phyloP scores from a whole-genome alignment of 2,329 filamentous ascomycete genomes.

The Venturiaceae sp. region DNA sequence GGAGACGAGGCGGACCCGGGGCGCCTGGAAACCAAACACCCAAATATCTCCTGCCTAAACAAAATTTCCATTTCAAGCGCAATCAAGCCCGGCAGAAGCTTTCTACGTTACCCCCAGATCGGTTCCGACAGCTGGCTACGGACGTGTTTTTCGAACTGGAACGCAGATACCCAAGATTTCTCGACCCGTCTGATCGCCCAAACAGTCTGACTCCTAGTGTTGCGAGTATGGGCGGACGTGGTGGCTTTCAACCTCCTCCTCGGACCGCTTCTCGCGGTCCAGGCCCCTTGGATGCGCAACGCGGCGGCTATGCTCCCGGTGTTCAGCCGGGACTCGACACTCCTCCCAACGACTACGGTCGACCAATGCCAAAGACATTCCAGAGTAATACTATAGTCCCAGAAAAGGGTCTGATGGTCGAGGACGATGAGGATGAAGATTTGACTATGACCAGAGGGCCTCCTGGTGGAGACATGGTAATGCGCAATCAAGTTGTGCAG shows the following conservation, averaged over 20 bases:
- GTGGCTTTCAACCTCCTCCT: conserved; percentile 6
- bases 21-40: conserved; percentile 35
- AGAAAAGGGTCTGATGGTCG: conserved; percentile 95
- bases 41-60: conserved; percentile 69
- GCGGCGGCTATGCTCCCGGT: conserved; percentile 18
- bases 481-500: conserved; percentile 65
- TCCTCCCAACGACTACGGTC: conserved; percentile 51
- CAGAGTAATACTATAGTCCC: conserved; percentile 95
- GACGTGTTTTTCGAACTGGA: conserved; percentile 96
- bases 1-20: conserved; percentile 32
- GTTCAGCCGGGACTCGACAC: conserved; percentile 13
- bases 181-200: conserved; percentile 25
- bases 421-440: conserved; percentile 68
- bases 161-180: conserved; percentile 74
- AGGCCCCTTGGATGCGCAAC: neutral
- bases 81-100: conserved; percentile 97
- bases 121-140: conserved; percentile 86
- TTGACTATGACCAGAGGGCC: conserved; percentile 26
- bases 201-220: neutral
- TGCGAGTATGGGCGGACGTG: conserved; percentile 47
- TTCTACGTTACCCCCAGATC: conserved; percentile 73
- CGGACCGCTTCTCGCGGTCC: conserved; percentile 3
- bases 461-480: conserved; percentile 57
- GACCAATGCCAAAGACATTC: conserved; percentile 79
- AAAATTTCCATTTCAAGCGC: conserved; percentile 88